Conservation (phyloP, 495 filamentous ascomycete genomes). For the Darksidea phi region DNA sequence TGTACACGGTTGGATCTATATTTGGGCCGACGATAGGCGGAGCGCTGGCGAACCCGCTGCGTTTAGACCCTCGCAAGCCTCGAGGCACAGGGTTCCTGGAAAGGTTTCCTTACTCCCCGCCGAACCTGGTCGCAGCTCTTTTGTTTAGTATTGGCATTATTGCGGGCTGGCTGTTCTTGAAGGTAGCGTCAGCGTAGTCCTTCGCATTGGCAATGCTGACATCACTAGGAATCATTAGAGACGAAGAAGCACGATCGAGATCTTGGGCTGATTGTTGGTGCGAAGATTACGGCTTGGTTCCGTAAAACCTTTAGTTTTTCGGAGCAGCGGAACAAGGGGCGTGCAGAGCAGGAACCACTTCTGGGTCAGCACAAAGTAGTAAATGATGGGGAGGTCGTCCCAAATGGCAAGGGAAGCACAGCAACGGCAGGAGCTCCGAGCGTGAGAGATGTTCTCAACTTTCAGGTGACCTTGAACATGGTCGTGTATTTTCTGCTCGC, state of each 20-base stretch:
- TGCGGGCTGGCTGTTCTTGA: constrained; percentile 69
- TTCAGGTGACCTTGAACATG: constrained; percentile 74
- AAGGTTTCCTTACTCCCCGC: constrained; percentile 75
- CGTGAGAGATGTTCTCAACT: constrained; percentile 67
- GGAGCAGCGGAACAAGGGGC: constrained; percentile 1
- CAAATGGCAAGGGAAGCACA: not conserved
- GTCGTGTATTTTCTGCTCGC: constrained; percentile 72
- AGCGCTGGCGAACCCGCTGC: constrained; percentile 72
- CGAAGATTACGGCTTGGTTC: constrained; percentile 40
- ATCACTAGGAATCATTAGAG: constrained; percentile 62
- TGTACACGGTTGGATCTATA: constrained; percentile 76
- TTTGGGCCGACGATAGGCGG: constrained; percentile 87
- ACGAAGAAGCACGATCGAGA: constrained; percentile 62
- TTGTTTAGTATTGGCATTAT: constrained; percentile 73
- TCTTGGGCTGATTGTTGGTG: constrained; percentile 67
- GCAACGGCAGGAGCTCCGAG: constrained; percentile 41
- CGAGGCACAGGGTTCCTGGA: constrained; percentile 64
- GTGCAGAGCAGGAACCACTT: constrained; percentile 38
- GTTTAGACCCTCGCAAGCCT: constrained; percentile 67
- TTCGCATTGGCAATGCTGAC: constrained; percentile 2
- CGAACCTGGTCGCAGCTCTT: constrained; percentile 70
- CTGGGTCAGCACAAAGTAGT: constrained; percentile 22
- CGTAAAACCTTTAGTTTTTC: constrained; percentile 29
- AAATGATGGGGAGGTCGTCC: constrained; percentile 43
- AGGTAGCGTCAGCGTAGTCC: constrained; percentile 33